Conservation (phyloP, 306 rosid genomes). For the Sesbania bispinosa region DNA sequence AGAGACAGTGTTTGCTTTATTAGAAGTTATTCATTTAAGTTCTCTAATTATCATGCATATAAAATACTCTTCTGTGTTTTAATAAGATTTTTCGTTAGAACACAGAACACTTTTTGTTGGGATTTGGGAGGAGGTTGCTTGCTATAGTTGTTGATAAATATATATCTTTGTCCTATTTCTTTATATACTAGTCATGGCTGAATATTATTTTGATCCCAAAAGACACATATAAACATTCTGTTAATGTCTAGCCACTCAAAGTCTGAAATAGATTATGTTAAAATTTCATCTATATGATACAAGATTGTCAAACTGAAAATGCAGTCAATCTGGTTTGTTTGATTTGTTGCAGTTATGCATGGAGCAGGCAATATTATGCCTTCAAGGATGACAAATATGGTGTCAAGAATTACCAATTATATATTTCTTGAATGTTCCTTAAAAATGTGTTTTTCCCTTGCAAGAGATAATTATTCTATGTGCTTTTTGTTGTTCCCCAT, state of each 20-base stretch:
- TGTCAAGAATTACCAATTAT: not conserved
- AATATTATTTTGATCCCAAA: no score
- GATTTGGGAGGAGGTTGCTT: not conserved
- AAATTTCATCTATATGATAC: not conserved
- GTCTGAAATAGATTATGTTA: constrained; percentile 8
- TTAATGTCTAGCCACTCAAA: not conserved
- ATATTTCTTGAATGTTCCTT: not conserved
- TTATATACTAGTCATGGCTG: no score
- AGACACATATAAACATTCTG: not conserved
- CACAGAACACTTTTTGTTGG: not conserved
- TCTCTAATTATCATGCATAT: not conserved
- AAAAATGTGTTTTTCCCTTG: not conserved
- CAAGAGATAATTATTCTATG: not conserved
- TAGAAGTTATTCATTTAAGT: not conserved
- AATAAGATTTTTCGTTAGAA: not conserved
- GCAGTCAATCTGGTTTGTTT: not conserved
- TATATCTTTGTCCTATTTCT: not conserved
- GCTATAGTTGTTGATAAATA: not conserved
- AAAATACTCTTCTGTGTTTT: not conserved
- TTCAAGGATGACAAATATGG: not conserved
- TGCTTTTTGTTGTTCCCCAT: not conserved
- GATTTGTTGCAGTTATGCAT: not conserved
- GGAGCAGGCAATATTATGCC: constrained; percentile 1
- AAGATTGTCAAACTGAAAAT: constrained; percentile 2
- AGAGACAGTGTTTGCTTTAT: constrained; percentile 26